A percentile compares a stretch with the other conserved stretches of the same genome.
These are phyloP conservation scores for Saccharomycopsis sp. DNA, from an alignment of 805 yeast genomes.

Conservation along the genomic window DNA sequence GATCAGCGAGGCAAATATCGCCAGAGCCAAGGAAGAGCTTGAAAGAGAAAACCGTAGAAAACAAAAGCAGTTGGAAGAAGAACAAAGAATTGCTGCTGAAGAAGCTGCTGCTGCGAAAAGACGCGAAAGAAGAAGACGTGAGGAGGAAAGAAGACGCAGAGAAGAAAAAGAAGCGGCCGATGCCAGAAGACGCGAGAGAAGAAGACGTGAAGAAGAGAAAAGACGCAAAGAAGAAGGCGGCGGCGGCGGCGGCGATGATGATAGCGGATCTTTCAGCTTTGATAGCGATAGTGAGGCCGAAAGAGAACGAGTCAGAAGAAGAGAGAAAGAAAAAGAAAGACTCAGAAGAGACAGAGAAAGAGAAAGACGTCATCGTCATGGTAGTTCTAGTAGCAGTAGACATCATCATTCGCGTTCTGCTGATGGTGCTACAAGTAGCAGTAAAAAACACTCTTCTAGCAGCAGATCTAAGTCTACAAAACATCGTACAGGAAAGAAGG, in stretches of 20 bases:
- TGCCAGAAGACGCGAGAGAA: constrained; percentile 1
- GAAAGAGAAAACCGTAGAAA: constrained; percentile 9
- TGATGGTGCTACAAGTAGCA: background rate
- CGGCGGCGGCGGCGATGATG: background rate
- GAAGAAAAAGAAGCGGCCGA: background rate
- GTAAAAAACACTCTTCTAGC: background rate
- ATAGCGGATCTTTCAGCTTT: constrained; percentile 11
- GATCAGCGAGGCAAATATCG: background rate
- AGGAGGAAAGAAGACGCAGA: constrained; percentile 6
- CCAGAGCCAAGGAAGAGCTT: constrained; percentile 9
- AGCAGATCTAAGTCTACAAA: background rate
- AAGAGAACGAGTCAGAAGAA: constrained; percentile 4
- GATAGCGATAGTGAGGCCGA: constrained; percentile 16
- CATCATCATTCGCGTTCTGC: constrained; percentile 1
- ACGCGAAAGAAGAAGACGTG: constrained; percentile 16
- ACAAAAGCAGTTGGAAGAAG: constrained; percentile 4
- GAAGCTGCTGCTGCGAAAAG: constrained; percentile 5
- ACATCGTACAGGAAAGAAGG: constrained; percentile 10
- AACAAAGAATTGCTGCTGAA: constrained; percentile 1
- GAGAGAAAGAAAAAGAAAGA: constrained; percentile 9
- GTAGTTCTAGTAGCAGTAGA: background rate
- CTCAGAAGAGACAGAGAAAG: constrained; percentile 11
- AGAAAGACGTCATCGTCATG: constrained; percentile 16
- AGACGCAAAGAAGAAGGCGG: constrained; percentile 3
- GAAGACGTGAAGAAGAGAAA: constrained; percentile 13